phyloP scores from a whole-genome alignment of 2,329 filamentous ascomycete species.

The Ophiocordyceps camponoti-saundersi region DNA sequence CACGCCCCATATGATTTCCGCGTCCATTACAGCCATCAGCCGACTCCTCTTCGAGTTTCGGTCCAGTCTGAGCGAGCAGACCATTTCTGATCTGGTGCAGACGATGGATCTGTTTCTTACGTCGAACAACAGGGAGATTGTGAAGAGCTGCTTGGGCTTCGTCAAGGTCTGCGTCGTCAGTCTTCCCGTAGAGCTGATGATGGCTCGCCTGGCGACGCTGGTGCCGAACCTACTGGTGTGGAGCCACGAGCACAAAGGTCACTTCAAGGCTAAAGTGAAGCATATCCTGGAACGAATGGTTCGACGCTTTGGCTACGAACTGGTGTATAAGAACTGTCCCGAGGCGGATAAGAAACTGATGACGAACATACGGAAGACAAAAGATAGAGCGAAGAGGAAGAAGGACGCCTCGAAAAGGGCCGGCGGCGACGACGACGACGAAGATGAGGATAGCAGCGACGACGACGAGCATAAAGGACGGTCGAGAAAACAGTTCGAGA shows the following conservation, averaged over 20 bases:
- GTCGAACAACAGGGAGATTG: conserved; percentile 92
- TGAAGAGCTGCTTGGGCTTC: conserved; percentile 85
- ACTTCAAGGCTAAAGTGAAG: conserved; percentile 94
- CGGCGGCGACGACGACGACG: conserved; percentile 39
- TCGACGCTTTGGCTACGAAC: conserved; percentile 70
- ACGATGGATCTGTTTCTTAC: conserved; percentile 94
- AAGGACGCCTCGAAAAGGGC: conserved; percentile 50
- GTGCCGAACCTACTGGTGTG: conserved; percentile 87
- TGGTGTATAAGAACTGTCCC: conserved; percentile 65
- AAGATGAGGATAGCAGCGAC: conserved; percentile 24
- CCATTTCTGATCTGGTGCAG: conserved; percentile 70
- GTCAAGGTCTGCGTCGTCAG: conserved; percentile 91
- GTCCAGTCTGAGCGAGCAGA: conserved; percentile 45
- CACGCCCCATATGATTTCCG: conserved; percentile 93
- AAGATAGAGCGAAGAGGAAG: conserved; percentile 79
- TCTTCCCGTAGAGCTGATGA: conserved; percentile 62
- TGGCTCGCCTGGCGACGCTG: conserved; percentile 57
- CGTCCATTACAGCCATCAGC: conserved; percentile 86
- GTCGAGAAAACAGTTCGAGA: too few species aligned
- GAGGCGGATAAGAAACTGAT: conserved; percentile 81
- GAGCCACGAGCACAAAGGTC: conserved; percentile 96
- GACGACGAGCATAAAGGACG: conserved; percentile 16
- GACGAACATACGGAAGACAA: conserved; percentile 85
- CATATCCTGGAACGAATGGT: conserved; percentile 93
- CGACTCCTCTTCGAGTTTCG: conserved; percentile 91